Percentiles rank a stretch among this genome's conserved stretches.
phyloP scores from a whole-genome alignment of 1,139 yeast genomes.

The Dujonia santamariae region DNA sequence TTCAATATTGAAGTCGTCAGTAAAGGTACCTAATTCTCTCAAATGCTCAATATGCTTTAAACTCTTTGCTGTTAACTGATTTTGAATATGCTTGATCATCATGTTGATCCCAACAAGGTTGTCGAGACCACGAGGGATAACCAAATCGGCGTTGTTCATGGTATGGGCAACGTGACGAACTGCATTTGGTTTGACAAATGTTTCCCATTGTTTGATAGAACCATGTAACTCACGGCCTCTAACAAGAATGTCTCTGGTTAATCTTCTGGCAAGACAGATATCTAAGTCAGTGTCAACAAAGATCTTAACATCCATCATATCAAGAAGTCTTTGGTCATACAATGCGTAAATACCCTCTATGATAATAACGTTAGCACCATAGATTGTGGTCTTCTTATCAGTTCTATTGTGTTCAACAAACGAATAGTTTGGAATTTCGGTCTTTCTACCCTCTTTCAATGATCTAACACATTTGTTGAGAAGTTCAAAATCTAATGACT shows the following conservation, averaged over 20 bases:
- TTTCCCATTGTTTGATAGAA: slow-evolving; percentile 84
- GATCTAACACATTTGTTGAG: slow-evolving; percentile 60
- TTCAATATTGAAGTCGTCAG: slow-evolving; percentile 29
- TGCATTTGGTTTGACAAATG: slow-evolving; percentile 89
- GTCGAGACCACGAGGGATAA: slow-evolving; percentile 87
- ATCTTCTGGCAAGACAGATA: slow-evolving; percentile 82
- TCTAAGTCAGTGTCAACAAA: slow-evolving; percentile 95
- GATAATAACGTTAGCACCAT: slow-evolving; percentile 92
- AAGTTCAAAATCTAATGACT: slow-evolving; percentile 74
- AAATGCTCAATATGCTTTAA: slow-evolving; percentile 60
- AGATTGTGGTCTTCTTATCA: slow-evolving; percentile 66
- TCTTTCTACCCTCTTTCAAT: slow-evolving; percentile 55
- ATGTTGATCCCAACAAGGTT: slow-evolving; percentile 75
- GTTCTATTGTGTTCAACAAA: slow-evolving; percentile 74
- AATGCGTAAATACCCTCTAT: slow-evolving; percentile 90
- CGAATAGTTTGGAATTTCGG: slow-evolving; percentile 83
- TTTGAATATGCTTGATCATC: slow-evolving; percentile 75
- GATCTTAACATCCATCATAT: slow-evolving; percentile 79
- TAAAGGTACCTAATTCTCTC: slow-evolving; percentile 46
- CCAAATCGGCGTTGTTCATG: slow-evolving; percentile 75
- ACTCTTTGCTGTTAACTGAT: slow-evolving; percentile 66
- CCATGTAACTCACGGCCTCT: slow-evolving; percentile 84
- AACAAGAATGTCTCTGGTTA: slow-evolving; percentile 79
- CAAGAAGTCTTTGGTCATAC: slow-evolving; percentile 65
- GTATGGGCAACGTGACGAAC: slow-evolving; percentile 75